Conservation (phyloP, 495 filamentous ascomycete species). For the Trichoderma asperelloides region DNA sequence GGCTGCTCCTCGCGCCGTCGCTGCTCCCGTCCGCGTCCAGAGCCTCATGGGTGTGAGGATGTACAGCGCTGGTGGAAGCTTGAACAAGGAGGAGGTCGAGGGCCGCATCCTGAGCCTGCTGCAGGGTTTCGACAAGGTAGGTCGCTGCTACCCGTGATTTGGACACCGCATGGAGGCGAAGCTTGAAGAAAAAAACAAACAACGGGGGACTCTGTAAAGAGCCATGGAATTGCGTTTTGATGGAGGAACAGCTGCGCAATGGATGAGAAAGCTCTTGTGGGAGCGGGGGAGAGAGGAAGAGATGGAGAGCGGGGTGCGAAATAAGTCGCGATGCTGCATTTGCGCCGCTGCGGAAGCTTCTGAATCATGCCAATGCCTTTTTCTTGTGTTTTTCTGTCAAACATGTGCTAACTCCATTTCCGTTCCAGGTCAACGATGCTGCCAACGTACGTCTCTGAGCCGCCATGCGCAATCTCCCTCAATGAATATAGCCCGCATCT, state of each 20-base stretch:
- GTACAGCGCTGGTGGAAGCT: slow-evolving; percentile 74
- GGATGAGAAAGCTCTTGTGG: neutral
- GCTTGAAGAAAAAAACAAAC: neutral
- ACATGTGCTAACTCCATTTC: slow-evolving; percentile 18
- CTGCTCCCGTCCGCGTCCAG: slow-evolving; percentile 45
- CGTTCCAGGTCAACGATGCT: slow-evolving; percentile 58
- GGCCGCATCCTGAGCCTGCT: slow-evolving; percentile 87
- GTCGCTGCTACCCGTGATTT: slow-evolving; percentile 19
- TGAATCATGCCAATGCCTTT: neutral
- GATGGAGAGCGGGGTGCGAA: neutral
- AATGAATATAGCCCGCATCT: neutral
- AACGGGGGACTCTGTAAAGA: no score
- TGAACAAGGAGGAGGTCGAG: slow-evolving; percentile 77
- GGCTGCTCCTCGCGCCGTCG: slow-evolving; percentile 44
- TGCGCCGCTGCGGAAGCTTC: neutral
- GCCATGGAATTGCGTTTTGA: neutral
- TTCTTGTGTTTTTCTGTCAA: neutral
- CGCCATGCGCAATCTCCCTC: slow-evolving; percentile 3
- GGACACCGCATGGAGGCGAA: neutral
- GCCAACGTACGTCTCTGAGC: slow-evolving; percentile 51
- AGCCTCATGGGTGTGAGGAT: slow-evolving; percentile 46
- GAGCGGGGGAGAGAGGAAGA: neutral
- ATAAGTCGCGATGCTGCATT: neutral
- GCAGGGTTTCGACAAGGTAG: slow-evolving; percentile 94
- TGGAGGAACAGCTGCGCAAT: neutral